phyloP scores from a whole-genome alignment of 2,329 filamentous ascomycete genomes.

The Biscogniauxia sp. region DNA sequence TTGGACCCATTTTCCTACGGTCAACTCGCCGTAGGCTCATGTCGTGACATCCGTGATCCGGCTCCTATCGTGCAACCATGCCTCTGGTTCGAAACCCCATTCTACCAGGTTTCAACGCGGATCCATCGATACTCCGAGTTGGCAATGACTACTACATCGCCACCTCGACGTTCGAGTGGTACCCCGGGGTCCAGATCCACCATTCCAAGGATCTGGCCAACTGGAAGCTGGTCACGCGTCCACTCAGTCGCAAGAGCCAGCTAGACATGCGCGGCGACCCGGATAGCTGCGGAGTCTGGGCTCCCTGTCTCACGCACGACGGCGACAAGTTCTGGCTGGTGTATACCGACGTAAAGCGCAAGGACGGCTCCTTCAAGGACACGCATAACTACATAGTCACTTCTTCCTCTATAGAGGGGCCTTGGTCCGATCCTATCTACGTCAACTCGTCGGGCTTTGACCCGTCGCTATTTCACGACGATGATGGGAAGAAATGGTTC shows the following conservation, averaged over 20 bases:
- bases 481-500: slow-evolving; percentile 55
- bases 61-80: slow-evolving; percentile 33
- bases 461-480: slow-evolving; percentile 58
- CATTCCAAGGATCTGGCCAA: slow-evolving; percentile 53
- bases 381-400: slow-evolving; percentile 63
- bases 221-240: slow-evolving; percentile 47
- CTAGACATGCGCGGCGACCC: slow-evolving; percentile 59
- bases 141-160: slow-evolving; percentile 55
- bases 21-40: not conserved
- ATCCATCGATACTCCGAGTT: slow-evolving; percentile 53
- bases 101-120: slow-evolving; percentile 55
- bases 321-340: slow-evolving; percentile 61
- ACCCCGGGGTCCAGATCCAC: slow-evolving; percentile 54
- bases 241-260: slow-evolving; percentile 48
- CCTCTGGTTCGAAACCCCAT: slow-evolving; percentile 52
- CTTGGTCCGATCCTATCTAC: slow-evolving; percentile 61
- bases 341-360: slow-evolving; percentile 65
- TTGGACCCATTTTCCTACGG: not conserved
- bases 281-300: slow-evolving; percentile 62
- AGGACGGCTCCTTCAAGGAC: slow-evolving; percentile 65
- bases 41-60: not conserved
- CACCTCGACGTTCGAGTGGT: slow-evolving; percentile 56
- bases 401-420: slow-evolving; percentile 51
- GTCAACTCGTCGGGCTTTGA: slow-evolving; percentile 63
- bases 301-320: slow-evolving; percentile 62